Percentiles rank a stretch among this genome's conserved stretches.
Conservation (phyloP, 2,329 filamentous ascomycete species). For the Venturia effusa region DNA sequence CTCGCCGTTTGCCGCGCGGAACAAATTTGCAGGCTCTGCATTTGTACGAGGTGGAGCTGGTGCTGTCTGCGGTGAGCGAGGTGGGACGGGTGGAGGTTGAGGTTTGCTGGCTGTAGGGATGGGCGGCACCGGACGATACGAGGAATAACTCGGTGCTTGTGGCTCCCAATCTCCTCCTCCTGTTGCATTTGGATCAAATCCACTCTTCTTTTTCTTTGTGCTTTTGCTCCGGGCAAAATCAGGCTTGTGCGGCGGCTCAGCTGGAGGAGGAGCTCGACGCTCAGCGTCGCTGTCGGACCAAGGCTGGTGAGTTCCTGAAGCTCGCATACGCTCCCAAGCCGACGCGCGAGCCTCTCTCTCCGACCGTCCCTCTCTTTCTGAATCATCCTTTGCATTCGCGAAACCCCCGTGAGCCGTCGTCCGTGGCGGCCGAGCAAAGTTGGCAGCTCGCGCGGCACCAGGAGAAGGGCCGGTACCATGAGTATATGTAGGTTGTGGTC, state of each 20-base stretch:
- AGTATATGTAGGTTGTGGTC: background rate
- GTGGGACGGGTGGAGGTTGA: background rate
- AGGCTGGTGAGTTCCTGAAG: conserved; percentile 17
- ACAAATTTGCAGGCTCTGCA: conserved; percentile 5
- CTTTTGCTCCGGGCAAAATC: conserved; percentile 7
- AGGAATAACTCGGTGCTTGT: conserved; percentile 8
- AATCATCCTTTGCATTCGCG: conserved; percentile 19
- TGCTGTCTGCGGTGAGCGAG: conserved; percentile 5
- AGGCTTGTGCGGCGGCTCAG: conserved; percentile 19
- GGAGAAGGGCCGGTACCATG: background rate
- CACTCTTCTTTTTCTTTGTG: conserved; percentile 1
- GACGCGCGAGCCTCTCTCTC: conserved; percentile 22
- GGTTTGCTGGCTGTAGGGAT: conserved; percentile 6
- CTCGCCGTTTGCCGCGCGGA: background rate
- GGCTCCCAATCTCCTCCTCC: conserved; percentile 11
- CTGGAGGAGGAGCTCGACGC: conserved; percentile 11
- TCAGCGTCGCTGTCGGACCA: conserved; percentile 7
- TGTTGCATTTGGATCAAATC: conserved; percentile 12
- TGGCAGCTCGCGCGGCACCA: conserved; percentile 16
- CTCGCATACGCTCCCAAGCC: conserved; percentile 25
- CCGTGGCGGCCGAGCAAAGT: conserved; percentile 18
- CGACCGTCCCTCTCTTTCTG: background rate
- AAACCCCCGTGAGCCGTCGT: background rate
- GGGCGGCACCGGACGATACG: conserved; percentile 4
- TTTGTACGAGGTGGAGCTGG: conserved; percentile 6